phyloP scores from a whole-genome alignment of 768 basidiomycete genomes.

The Collybia sp. region DNA sequence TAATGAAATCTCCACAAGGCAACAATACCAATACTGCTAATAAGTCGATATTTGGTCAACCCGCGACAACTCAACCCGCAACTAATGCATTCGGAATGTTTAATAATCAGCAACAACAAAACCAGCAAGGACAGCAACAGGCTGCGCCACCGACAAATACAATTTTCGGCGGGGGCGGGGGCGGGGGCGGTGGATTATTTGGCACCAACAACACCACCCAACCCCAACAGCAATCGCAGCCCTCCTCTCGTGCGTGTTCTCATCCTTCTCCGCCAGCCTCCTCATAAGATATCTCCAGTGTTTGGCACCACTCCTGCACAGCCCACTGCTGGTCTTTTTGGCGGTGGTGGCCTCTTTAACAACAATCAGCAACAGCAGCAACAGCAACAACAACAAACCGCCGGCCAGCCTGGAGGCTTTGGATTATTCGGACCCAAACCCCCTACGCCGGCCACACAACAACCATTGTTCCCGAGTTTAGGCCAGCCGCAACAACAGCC shows the following conservation, averaged over 20 bases:
- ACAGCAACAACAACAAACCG: slow-evolving; percentile 30
- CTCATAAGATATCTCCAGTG: slow-evolving; percentile 18
- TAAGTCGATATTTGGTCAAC: slow-evolving; percentile 38
- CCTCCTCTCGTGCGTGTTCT: slow-evolving; percentile 27
- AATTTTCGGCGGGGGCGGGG: slow-evolving; percentile 21
- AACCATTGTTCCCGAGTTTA: slow-evolving; percentile 29
- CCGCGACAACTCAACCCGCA: slow-evolving; percentile 31
- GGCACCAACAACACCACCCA: slow-evolving; percentile 31
- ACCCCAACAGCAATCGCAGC: slow-evolving; percentile 16
- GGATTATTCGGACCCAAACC: slow-evolving; percentile 43
- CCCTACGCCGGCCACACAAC: slow-evolving; percentile 22
- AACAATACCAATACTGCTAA: slow-evolving; percentile 10
- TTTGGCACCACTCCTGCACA: slow-evolving; percentile 26
- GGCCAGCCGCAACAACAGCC: slow-evolving; percentile 36
- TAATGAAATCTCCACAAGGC: neutral
- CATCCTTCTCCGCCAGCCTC: slow-evolving; percentile 27
- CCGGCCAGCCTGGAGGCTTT: slow-evolving; percentile 23
- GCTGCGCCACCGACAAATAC: slow-evolving; percentile 17
- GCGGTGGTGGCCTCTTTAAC: slow-evolving; percentile 24
- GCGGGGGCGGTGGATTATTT: slow-evolving; percentile 23
- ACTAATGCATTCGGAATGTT: slow-evolving; percentile 35
- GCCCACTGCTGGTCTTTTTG: slow-evolving; percentile 31
- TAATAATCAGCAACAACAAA: slow-evolving; percentile 28
- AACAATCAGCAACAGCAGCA: slow-evolving; percentile 30
- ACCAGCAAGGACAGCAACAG: slow-evolving; percentile 28